Base-by-base conservation (phyloP, 2,329 filamentous ascomycete genomes). In the Aspergillus phoenicis region DNA sequence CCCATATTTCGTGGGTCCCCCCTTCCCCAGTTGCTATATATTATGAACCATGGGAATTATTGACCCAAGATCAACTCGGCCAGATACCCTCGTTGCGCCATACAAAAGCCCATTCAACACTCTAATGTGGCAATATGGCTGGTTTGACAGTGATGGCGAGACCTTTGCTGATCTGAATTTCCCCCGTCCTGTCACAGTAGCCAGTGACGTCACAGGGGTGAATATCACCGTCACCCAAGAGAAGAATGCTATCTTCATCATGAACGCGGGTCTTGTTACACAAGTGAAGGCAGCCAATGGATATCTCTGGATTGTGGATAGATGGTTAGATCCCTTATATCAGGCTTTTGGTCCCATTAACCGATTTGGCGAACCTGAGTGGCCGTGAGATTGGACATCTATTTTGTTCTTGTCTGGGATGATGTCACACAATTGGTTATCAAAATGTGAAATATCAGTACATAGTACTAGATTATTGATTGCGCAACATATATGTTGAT, bases 281-380 rank as follows among this genome's bases (percentile, higher is more conserved):
- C 36, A 53, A 17, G 52, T 55, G 24, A 22, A 30, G 24, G 7
- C 52, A 17, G 7, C 52, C 5, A 55, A 55, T 20, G 52, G 52
- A 38, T 55, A 30, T 1, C 24, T 55, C 4, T 45, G 52, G 52
- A 43, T 54, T 11, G 52, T 54, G 36, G 52, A 45, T 55, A 38
- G 52, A 24, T 55, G 38, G 52, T 45, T 54, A 15, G 52, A 54
- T 22, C 52, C 36, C 4, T 20, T 54, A 15, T 54, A 54, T 28
- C 7, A 30, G 1, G 52, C 52, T 5, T 54, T 54, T 24, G 52
- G 52, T 11, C 36, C 52, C 10, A 22, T 54, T 13, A 24, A 43
- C 17, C 17, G 52, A 10, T 54, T 54, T 5, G 52, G 52, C 3
- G 10, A 2, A 17, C 36, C 33, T 7, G 52, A 54, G 13, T 54